A percentile compares a stretch with the other conserved stretches of the same genome.
Evolutionary conservation across 768 basidiomycete genomes (phyloP).

Genomic region (Gloeopeniophorella convolvens): DNA sequence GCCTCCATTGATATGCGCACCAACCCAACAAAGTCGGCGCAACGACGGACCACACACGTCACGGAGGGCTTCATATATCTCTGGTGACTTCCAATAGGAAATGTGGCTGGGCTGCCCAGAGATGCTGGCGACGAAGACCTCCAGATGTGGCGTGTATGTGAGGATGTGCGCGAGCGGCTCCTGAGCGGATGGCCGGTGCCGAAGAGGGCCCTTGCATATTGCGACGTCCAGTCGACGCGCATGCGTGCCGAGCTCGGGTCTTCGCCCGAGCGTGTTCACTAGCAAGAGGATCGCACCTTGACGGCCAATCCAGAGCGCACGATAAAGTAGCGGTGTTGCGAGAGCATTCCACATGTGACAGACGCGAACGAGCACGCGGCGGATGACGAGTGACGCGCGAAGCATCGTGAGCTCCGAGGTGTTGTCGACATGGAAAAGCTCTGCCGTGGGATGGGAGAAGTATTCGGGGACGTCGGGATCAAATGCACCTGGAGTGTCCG

Average conservation of each 20-base stretch:
- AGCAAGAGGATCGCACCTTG: neutral
- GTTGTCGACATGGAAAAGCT: too few species aligned
- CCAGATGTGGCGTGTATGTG: too few species aligned
- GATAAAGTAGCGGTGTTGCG: constrained; percentile 7
- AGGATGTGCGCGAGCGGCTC: too few species aligned
- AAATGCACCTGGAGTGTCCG: neutral
- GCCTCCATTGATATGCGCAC: too few species aligned
- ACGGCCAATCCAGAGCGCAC: neutral
- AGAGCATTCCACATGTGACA: neutral
- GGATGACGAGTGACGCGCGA: neutral
- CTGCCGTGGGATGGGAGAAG: neutral
- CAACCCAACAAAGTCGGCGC: too few species aligned
- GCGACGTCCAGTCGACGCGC: constrained; percentile 3
- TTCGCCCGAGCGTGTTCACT: neutral
- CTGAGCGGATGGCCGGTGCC: too few species aligned
- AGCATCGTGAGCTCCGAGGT: neutral
- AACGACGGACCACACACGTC: too few species aligned
- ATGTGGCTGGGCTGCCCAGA: too few species aligned
- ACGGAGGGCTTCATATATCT: too few species aligned
- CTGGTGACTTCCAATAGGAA: too few species aligned
- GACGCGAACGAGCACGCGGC: constrained; percentile 4
- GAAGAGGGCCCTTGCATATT: too few species aligned
- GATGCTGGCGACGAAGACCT: too few species aligned
- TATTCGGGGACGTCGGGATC: constrained; percentile 3
- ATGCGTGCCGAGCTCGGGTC: neutral